Evolutionary conservation across 2,329 filamentous ascomycete species (phyloP).

Genomic region (Colletotrichum tanaceti): DNA sequence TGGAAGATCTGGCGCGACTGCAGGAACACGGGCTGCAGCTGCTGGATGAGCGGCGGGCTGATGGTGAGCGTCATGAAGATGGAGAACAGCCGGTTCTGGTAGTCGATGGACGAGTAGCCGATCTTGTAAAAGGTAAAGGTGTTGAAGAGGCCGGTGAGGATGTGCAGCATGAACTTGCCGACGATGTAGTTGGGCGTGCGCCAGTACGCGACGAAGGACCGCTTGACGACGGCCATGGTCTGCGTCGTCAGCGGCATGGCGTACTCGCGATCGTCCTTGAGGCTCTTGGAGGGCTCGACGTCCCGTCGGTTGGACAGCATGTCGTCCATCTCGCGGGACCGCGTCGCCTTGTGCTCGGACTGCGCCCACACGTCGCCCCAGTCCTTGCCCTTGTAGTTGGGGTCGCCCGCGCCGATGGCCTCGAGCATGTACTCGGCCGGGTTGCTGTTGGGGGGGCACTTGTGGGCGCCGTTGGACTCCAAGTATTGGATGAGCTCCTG

Average conservation of each 20-base stretch:
- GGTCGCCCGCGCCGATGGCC: constrained; percentile 70
- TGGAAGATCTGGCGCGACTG: constrained; percentile 75
- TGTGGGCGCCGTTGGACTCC: constrained; percentile 58
- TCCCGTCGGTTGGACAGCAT: constrained; percentile 61
- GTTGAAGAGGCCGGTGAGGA: constrained; percentile 74
- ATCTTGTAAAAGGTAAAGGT: constrained; percentile 77
- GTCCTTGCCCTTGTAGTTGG: constrained; percentile 69
- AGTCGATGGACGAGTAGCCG: constrained; percentile 67
- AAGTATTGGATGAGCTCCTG: constrained; percentile 64
- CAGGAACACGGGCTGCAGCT: constrained; percentile 79
- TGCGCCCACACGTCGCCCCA: constrained; percentile 72
- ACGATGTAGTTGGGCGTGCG: constrained; percentile 71
- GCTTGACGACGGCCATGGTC: constrained; percentile 63
- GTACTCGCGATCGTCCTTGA: constrained; percentile 68
- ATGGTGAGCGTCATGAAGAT: constrained; percentile 83
- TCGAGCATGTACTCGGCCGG: constrained; percentile 68
- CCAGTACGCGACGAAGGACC: constrained; percentile 73
- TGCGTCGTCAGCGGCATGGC: constrained; percentile 70
- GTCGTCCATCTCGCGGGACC: constrained; percentile 62
- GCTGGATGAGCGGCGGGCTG: constrained; percentile 78
- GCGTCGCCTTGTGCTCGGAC: constrained; percentile 60
- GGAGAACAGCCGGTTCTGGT: constrained; percentile 79
- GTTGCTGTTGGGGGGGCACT: constrained; percentile 62
- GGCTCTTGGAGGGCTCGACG: constrained; percentile 50
- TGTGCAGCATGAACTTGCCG: constrained; percentile 71